Evolutionary conservation across 176 grass and related monocot species (phyloP).

Genomic region (Ampelocalamus luodianensis): DNA sequence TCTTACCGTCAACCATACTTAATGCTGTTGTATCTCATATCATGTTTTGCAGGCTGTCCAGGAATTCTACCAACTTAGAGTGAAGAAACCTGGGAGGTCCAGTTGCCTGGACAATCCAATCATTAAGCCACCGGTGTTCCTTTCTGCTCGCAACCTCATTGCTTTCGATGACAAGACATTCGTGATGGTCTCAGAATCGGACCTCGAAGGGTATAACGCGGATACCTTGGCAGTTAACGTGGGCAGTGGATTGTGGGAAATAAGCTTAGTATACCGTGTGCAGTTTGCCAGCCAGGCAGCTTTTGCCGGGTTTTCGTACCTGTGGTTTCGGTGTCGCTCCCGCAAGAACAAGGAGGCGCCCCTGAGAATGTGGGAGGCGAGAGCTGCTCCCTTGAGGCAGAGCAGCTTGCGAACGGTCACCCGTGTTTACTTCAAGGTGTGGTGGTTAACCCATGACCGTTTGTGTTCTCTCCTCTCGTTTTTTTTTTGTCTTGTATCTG

Average conservation of each 20-base stretch:
- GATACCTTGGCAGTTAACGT: slow-evolving; percentile 38
- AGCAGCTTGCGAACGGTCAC: slow-evolving; percentile 49
- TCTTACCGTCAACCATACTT: not conserved
- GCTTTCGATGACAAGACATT: slow-evolving; percentile 79
- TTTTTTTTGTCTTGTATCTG: slow-evolving; percentile 38
- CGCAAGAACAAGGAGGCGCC: slow-evolving; percentile 33
- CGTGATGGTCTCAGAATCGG: slow-evolving; percentile 77
- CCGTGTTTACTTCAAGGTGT: slow-evolving; percentile 64
- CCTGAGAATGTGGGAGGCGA: slow-evolving; percentile 52
- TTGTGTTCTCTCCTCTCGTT: slow-evolving; percentile 29
- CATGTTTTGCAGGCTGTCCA: slow-evolving; percentile 68
- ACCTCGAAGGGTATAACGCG: slow-evolving; percentile 71
- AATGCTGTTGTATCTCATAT: not conserved
- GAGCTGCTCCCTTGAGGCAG: slow-evolving; percentile 71
- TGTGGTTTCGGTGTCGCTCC: slow-evolving; percentile 64
- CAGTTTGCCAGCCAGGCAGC: slow-evolving; percentile 75
- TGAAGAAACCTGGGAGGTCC: slow-evolving; percentile 48
- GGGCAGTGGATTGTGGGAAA: slow-evolving; percentile 68
- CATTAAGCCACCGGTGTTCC: slow-evolving; percentile 46
- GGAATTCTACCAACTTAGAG: slow-evolving; percentile 69
- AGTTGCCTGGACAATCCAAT: slow-evolving; percentile 41
- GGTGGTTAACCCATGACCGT: slow-evolving; percentile 58
- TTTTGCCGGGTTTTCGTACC: slow-evolving; percentile 64
- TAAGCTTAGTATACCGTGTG: slow-evolving; percentile 73
- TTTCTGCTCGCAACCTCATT: slow-evolving; percentile 50